These are phyloP conservation scores for Thielaviopsis populi DNA, from an alignment of 2,329 filamentous ascomycete species.

Conservation along the genomic window DNA sequence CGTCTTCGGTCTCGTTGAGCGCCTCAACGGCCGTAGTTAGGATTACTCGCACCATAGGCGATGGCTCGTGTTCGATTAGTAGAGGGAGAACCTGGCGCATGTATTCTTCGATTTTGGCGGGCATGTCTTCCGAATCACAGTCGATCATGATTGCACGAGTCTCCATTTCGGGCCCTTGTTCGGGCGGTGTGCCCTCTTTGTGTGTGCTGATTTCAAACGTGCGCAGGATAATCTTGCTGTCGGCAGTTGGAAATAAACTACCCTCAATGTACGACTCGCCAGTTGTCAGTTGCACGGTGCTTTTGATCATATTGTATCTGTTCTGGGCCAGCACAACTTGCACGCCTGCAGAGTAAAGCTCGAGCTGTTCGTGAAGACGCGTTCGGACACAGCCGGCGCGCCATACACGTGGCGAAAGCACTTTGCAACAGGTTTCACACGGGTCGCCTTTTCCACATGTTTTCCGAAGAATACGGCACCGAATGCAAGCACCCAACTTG, in stretches of 20 bases:
- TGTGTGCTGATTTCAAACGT: conserved; percentile 23
- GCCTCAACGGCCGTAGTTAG: conserved; percentile 37
- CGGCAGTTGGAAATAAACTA: conserved; percentile 42
- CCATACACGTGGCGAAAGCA: conserved; percentile 50
- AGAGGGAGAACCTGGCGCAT: conserved; percentile 43
- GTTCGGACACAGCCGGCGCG: conserved; percentile 47
- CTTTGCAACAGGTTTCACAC: conserved; percentile 48
- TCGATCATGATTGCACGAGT: conserved; percentile 41
- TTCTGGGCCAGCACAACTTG: conserved; percentile 48
- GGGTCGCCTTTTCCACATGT: conserved; percentile 49
- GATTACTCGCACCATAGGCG: conserved; percentile 43
- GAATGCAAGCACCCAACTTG: conserved; percentile 49
- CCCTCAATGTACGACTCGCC: conserved; percentile 39
- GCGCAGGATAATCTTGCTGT: conserved; percentile 20
- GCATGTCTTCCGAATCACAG: conserved; percentile 44
- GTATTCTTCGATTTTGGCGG: conserved; percentile 43
- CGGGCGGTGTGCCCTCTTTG: conserved; percentile 22
- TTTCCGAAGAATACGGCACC: conserved; percentile 51
- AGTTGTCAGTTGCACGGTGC: conserved; percentile 33
- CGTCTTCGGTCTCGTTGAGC: conserved; percentile 34
- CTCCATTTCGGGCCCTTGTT: conserved; percentile 24
- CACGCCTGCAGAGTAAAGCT: conserved; percentile 48
- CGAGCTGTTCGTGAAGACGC: conserved; percentile 44
- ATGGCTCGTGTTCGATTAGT: conserved; percentile 44
- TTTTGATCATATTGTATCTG: conserved; percentile 40